Evolutionary conservation across 352 stramenopile genomes (phyloP), one percentile per base, ranked within the genome.

Genomic region (Pythium volutum): DNA sequence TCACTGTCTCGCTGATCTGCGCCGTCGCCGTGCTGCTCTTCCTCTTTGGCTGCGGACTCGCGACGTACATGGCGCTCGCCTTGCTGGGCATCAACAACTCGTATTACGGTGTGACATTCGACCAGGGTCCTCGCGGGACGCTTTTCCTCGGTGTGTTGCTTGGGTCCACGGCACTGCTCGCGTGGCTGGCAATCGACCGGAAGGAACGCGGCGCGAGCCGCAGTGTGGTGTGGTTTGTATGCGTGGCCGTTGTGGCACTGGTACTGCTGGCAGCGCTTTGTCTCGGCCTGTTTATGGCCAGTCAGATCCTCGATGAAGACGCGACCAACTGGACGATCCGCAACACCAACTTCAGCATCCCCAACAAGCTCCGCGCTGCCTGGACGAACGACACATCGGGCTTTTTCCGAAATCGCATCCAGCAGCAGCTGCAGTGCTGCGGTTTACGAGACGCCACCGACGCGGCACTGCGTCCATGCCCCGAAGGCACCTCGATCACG

Each of bases 401-500:
- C 31, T 88, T 79, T 34, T 70, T 71, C 8, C 79, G 78, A 27
- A 69, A 75, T 11, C 59, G 67, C 23, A 66, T 85, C 50, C 84
- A 93, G 52, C 73, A 84, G n/a, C 70, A 89, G 47, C 70, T 93
- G 1, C 75, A 66, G 5, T 93, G 84, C 59, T 93, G 84, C 27
- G 84, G 84, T n/a, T 89, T 91, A 29, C 64, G 45, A 16, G 69
- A 71, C 43, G 62, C 67, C 16, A 61, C 39, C 0, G 80, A 91
- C 51, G 63, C 68, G 0, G 74, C 84, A 0, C 74, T 74, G 25
- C 64, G 77, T 1, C 81, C 84, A 2, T 91, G 84, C 63, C 84
- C 84, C 0, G 54, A 61, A 0, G 81, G 81, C 3, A 73, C 70
- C 11, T 60, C 52, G 1, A 52, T 84, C 1, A 55, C 84, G 27